Evolutionary conservation across 495 filamentous ascomycete species (phyloP).

Genomic region (Parathielavia hyrcaniae): DNA sequence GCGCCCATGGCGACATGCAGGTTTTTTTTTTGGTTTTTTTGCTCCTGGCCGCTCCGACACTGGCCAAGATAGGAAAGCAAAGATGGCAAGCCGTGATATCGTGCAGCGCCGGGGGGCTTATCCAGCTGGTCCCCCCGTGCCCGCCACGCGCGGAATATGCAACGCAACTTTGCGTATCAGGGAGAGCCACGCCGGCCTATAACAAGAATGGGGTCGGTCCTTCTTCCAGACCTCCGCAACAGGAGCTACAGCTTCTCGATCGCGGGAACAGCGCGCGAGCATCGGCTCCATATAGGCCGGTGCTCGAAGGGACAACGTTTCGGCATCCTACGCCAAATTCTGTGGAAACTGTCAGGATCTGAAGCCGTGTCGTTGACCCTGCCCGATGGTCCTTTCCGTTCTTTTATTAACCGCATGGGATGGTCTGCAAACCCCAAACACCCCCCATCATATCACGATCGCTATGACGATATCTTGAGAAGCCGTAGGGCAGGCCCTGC

Average conservation of each 20-base stretch:
- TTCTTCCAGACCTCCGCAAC: slow-evolving; percentile 2
- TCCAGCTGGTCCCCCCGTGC: slow-evolving; percentile 5
- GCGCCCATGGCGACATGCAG: slow-evolving; percentile 9
- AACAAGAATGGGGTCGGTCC: neutral
- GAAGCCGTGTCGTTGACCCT: no score
- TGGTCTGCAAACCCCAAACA: neutral
- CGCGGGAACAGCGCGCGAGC: neutral
- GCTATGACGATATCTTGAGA: slow-evolving; percentile 4
- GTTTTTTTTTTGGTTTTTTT: neutral
- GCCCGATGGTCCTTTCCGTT: no score
- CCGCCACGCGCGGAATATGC: slow-evolving; percentile 13
- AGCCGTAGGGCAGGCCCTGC: neutral
- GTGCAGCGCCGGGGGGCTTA: neutral
- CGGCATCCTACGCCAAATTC: no score
- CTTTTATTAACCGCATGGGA: neutral
- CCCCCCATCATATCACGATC: neutral
- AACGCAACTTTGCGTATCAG: slow-evolving; percentile 12
- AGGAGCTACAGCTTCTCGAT: slow-evolving; percentile 7
- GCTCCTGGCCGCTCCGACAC: neutral
- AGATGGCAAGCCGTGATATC: neutral
- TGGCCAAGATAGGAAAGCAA: neutral
- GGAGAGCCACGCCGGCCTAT: neutral
- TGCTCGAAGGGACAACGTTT: neutral
- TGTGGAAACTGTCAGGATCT: no score
- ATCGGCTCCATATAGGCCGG: neutral